Base-by-base conservation (phyloP, 106 monocot species). In the Apostasia shenzhenica region DNA sequence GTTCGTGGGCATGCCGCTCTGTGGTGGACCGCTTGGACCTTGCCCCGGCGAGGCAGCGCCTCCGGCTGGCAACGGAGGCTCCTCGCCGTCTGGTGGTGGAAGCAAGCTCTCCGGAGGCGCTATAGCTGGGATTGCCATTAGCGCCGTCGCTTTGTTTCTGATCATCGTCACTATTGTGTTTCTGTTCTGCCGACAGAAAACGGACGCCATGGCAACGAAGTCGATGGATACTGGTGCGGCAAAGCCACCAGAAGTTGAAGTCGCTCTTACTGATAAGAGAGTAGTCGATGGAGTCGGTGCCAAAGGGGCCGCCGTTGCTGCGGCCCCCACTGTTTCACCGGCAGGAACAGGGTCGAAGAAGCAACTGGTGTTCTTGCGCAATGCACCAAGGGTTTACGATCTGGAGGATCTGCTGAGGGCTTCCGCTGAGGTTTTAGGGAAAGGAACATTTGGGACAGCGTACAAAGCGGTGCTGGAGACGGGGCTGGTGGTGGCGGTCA, bases 371-470 rank as follows among this genome's bases (percentile, higher is more conserved):
- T 95, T 95, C 74, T 73, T 88, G 57, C 73, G 77, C 6, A 53
- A 65, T 58, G 51, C 26, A 2, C 54, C 65, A 41, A 55, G n/a
- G 59, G 70, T 63, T 54, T 90, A 80, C 58, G 77, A 75, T 43
- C 50, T 91, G 48, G 82, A 84, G 61, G 84, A 87, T 40, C 7
- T 91, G 61, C 65, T 91, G 57, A 70, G 75, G 61, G 85, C 85
- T 10, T 84, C 95, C 12, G 88, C 88, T n/a, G 88, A 88, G 77
- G 85, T 88, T 62, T 77, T 95, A 41, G 91, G 95, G 44, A 95
- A 95, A 83, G 95, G 95, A 45, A 86, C 83, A 39, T 88, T 82
- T 57, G 95, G 95, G 53, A 91, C 84, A 4, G 51, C 91, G 39
- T 95, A 88, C 76, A 95, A 88, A 81, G 95, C 91, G 49, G 70